Conservation (phyloP, 352 stramenopile genomes). For the Globisporangium acanthophoron region DNA sequence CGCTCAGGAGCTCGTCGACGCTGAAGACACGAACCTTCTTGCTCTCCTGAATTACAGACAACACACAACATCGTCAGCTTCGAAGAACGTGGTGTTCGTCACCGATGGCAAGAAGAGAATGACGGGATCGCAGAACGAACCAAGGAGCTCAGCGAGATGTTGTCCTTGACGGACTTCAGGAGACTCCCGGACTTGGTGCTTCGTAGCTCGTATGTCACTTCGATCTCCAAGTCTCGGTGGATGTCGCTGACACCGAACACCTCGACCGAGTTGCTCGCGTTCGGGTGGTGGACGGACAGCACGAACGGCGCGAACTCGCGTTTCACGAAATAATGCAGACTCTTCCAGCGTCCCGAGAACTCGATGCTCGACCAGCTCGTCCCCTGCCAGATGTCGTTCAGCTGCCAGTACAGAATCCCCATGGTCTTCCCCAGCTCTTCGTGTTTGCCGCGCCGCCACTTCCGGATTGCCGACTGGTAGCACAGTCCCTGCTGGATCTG, state of each 20-base stretch:
- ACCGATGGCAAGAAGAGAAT: neutral
- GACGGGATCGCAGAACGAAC: conserved; percentile 17
- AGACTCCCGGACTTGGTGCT: conserved; percentile 30
- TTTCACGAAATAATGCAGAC: conserved; percentile 69
- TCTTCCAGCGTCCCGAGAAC: conserved; percentile 75
- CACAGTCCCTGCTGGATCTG: conserved; percentile 77
- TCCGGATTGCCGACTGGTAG: conserved; percentile 70
- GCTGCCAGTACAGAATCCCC: conserved; percentile 85
- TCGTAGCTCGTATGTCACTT: conserved; percentile 41
- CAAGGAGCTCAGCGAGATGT: conserved; percentile 23
- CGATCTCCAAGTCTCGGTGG: conserved; percentile 22
- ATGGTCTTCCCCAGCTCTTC: conserved; percentile 46
- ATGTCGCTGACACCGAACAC: conserved; percentile 48
- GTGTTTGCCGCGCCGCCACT: conserved; percentile 64
- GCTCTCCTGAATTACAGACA: conserved; percentile 25
- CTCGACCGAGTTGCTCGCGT: conserved; percentile 18
- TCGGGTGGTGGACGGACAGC: conserved; percentile 31
- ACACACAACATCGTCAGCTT: neutral
- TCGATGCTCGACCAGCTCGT: conserved; percentile 87
- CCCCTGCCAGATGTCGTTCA: conserved; percentile 86
- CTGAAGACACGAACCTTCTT: conserved; percentile 23
- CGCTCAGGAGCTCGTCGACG: conserved; percentile 25
- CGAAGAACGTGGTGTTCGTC: neutral
- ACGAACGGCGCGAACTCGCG: conserved; percentile 67
- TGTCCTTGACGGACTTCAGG: conserved; percentile 32